phyloP scores from a whole-genome alignment of 2,329 filamentous ascomycete genomes.

The Cordyceps farinosa region DNA sequence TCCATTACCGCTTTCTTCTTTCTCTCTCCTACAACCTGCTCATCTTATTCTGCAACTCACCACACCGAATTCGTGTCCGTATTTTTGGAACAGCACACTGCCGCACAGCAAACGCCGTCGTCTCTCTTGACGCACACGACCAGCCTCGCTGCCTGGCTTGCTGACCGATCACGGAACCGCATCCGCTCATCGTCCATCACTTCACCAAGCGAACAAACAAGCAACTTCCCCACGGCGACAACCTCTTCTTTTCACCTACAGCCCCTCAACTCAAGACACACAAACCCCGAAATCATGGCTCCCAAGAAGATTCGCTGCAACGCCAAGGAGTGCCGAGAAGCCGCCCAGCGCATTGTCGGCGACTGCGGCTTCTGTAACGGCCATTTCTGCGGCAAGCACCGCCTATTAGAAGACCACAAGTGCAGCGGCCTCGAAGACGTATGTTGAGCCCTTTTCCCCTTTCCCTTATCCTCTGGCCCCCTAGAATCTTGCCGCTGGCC shows the following conservation, averaged over 20 bases:
- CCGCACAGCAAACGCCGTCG: not conserved
- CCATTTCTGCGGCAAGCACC: slow-evolving; percentile 92
- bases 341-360: slow-evolving; percentile 88
- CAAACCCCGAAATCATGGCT: slow-evolving; percentile 46
- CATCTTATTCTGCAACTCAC: not conserved
- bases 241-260: not conserved
- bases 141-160: not conserved
- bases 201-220: not conserved
- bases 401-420: slow-evolving; percentile 89
- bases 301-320: slow-evolving; percentile 80
- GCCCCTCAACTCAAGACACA: not conserved
- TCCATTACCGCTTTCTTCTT: slow-evolving; percentile 4
- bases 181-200: not conserved
- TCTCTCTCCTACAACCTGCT: not conserved
- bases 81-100: not conserved
- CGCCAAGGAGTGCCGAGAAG: slow-evolving; percentile 84
- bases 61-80: no score
- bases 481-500: not conserved
- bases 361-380: slow-evolving; percentile 94
- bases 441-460: slow-evolving; percentile 33
- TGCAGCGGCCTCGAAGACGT: slow-evolving; percentile 88
- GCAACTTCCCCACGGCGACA: not conserved
- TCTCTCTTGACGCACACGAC: slow-evolving; percentile 5
- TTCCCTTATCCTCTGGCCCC: not conserved
- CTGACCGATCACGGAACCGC: slow-evolving; percentile 16